Base-by-base conservation (phyloP, 148 eudicot genomes). In the Silene uniflora region DNA sequence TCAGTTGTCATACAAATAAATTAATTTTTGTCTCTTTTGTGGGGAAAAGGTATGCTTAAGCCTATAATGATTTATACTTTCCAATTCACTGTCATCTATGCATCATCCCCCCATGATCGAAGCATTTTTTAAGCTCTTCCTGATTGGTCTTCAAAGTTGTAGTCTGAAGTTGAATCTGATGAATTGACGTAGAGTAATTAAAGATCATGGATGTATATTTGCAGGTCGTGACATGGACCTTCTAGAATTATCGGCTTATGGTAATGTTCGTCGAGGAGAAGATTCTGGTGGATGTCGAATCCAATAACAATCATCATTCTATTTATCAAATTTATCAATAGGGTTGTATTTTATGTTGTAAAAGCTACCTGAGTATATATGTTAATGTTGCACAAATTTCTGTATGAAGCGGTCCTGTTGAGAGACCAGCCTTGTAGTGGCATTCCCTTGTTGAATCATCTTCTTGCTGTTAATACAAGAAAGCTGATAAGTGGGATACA, bases 201-300 rank as follows among this genome's bases (percentile, higher is more conserved):
- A 47, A 25, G 6, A 65, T 78, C 44, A 72, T 49, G 7, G 35
- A 5, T 17, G 56, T 11, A 67, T 21, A 73, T 7, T 23, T 82
- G 80, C 91, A 94, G 97, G 91, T 29, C 90, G 93, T 17, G 97
- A 94, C 69, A 94, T 89, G 97, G 97, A 94, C 86, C 88, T 94
- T 68, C 75, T 94, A 52, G 96, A 92, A 78, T 76, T 88, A 62
- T 90, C 96, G 6, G 93, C 96, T 9, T 95, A 78, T 81, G 97
- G 99, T 46, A 91, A 92, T 81, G 96, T 92, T 44, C 96, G 90
- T 9, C 91, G 87, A 56, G 99, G 83, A 19, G 87, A 84, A 81
- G 95, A 91, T 73, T 81, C 92, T 55, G 97, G 97, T 47, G 99
- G 99, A 75, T 95, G 98, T 72, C 87, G 77, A 61, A 95, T 95